Conservation (phyloP, 2,329 filamentous ascomycete genomes). For the Blumeriella jaapii region DNA sequence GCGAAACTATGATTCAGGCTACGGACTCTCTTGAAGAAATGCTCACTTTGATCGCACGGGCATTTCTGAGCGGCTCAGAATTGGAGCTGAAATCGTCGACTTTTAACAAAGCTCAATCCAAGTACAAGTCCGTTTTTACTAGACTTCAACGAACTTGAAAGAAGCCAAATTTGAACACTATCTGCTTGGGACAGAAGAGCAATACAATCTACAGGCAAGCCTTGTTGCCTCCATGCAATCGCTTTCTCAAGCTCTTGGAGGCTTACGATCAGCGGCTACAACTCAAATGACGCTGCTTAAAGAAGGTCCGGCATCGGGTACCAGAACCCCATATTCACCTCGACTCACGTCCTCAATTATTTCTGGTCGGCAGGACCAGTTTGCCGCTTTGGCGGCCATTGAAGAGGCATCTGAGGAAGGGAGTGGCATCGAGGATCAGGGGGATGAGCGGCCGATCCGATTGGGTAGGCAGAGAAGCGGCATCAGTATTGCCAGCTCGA, state of each 20-base stretch:
- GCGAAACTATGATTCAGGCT: slow-evolving; percentile 60
- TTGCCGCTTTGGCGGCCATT: slow-evolving; percentile 44
- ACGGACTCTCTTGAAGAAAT: slow-evolving; percentile 71
- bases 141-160: slow-evolving; percentile 65
- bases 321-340: slow-evolving; percentile 12
- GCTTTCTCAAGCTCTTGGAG: slow-evolving; percentile 80
- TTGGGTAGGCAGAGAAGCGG: slow-evolving; percentile 14
- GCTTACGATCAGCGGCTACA: slow-evolving; percentile 75
- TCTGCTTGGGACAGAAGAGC: slow-evolving; percentile 62
- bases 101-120: slow-evolving; percentile 49
- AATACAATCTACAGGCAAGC: slow-evolving; percentile 68
- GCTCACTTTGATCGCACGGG: slow-evolving; percentile 67
- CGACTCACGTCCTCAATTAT: slow-evolving; percentile 4
- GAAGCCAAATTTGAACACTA: slow-evolving; percentile 90
- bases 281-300: slow-evolving; percentile 79
- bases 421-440: slow-evolving; percentile 35
- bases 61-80: slow-evolving; percentile 75
- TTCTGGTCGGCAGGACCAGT: slow-evolving; percentile 36
- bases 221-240: slow-evolving; percentile 77
- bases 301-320: slow-evolving; percentile 33
- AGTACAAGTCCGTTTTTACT: slow-evolving; percentile 56
- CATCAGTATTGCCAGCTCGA: slow-evolving; percentile 18
- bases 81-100: slow-evolving; percentile 58
- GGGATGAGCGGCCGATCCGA: slow-evolving; percentile 4
- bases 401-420: slow-evolving; percentile 49